phyloP scores from a whole-genome alignment of 139 green algal genomes.

The Chlorella sorokiniana region DNA sequence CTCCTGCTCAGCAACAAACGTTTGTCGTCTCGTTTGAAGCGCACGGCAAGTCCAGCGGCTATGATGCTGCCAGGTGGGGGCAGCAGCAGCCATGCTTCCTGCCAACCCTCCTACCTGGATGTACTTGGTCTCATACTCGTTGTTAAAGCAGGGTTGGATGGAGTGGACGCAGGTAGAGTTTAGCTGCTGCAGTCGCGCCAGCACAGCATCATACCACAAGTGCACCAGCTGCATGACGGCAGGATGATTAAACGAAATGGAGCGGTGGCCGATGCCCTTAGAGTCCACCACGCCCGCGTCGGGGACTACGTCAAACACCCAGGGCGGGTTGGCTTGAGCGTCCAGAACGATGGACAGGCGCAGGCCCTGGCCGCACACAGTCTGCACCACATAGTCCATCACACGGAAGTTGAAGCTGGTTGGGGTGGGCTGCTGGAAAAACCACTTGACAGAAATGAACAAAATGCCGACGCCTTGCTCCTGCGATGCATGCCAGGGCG shows the following conservation, averaged over 20 bases:
- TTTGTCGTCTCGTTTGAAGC: too few species aligned
- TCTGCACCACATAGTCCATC: neutral
- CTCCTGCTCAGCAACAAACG: too few species aligned
- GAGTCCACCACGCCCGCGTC: neutral
- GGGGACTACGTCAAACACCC: neutral
- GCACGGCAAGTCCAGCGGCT: too few species aligned
- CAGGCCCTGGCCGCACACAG: neutral
- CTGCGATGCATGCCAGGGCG: too few species aligned
- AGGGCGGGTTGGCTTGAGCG: neutral
- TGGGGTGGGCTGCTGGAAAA: neutral
- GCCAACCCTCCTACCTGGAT: too few species aligned
- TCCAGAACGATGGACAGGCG: neutral
- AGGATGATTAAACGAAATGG: neutral
- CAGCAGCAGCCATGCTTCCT: neutral
- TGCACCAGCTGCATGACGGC: constrained; percentile 3
- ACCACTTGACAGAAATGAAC: neutral
- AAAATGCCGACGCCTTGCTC: neutral
- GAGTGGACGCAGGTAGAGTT: neutral
- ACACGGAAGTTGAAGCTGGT: neutral
- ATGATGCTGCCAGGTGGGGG: too few species aligned
- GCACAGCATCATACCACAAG: neutral
- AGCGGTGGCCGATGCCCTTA: neutral
- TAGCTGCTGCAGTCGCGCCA: neutral
- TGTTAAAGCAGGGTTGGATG: neutral
- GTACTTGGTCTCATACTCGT: constrained; percentile 3